A percentile compares a stretch with the other conserved stretches of the same genome.
These are phyloP conservation scores for Cryptococcus sp. DNA, from an alignment of 1,284 basidiomycete genomes.

Conservation along the genomic window DNA sequence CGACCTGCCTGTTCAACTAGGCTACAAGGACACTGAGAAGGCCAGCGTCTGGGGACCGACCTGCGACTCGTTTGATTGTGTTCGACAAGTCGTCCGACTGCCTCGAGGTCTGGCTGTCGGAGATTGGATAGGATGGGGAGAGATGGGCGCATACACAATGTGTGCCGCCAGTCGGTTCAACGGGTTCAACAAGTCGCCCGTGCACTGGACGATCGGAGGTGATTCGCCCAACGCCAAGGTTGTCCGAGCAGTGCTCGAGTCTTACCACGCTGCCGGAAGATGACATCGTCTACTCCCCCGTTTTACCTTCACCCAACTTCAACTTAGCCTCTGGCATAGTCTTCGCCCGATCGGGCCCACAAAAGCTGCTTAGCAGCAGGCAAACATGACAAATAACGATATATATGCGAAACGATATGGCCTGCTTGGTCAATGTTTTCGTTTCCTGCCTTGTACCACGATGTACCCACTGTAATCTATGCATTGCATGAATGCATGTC, in stretches of 20 bases:
- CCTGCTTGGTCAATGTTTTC: too few relatives aligned
- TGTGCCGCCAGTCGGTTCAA: conserved; percentile 87
- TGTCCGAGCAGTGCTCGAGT: conserved; percentile 33
- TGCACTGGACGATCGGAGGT: conserved; percentile 45
- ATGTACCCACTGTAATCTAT: too few relatives aligned
- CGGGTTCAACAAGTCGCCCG: conserved; percentile 50
- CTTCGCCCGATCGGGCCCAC: too few relatives aligned
- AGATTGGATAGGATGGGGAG: conserved; percentile 85
- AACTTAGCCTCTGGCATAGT: too few relatives aligned
- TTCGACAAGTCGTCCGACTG: conserved; percentile 58
- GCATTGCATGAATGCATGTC: too few relatives aligned
- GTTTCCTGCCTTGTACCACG: too few relatives aligned
- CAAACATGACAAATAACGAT: too few relatives aligned
- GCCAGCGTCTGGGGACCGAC: conserved; percentile 60
- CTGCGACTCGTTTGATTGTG: conserved; percentile 86
- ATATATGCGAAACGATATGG: too few relatives aligned
- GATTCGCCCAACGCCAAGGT: conserved; percentile 19
- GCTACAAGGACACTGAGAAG: conserved; percentile 47
- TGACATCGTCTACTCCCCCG: conserved; percentile 39
- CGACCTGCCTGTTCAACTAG: conserved; percentile 45
- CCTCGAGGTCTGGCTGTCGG: conserved; percentile 67
- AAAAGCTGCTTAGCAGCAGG: too few relatives aligned
- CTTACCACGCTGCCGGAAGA: conserved; percentile 24
- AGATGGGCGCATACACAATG: conserved; percentile 91
- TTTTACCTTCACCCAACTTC: too few relatives aligned